Conservation (phyloP, 805 yeast species). For the Candida alai region DNA sequence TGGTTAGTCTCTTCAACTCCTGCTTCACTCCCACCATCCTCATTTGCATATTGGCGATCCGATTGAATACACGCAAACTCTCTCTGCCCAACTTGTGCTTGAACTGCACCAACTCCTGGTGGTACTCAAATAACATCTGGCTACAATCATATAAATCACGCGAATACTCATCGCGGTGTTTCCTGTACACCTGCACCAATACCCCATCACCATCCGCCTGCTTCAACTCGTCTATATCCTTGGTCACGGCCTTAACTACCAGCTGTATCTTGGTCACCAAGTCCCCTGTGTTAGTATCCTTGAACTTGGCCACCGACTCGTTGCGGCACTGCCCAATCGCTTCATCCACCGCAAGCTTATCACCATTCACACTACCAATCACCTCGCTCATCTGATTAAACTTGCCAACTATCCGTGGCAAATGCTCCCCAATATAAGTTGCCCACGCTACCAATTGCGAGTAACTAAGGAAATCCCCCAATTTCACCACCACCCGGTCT, state of each 20-base stretch:
- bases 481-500: slow-evolving; percentile 20
- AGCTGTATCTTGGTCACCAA: slow-evolving; percentile 8
- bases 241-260: slow-evolving; percentile 2
- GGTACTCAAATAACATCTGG: slow-evolving; percentile 28
- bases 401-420: slow-evolving; percentile 28
- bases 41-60: slow-evolving; percentile 36
- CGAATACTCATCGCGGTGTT: slow-evolving; percentile 14
- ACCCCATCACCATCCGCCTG: slow-evolving; percentile 5
- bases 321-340: slow-evolving; percentile 40
- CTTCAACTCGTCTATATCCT: slow-evolving; percentile 14
- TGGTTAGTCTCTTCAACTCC: slow-evolving; percentile 24
- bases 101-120: slow-evolving; percentile 30
- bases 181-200: slow-evolving; percentile 21
- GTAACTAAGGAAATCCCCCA: slow-evolving; percentile 32
- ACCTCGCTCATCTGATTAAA: slow-evolving; percentile 30
- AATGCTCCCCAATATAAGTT: slow-evolving; percentile 17
- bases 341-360: slow-evolving; percentile 33
- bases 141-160: slow-evolving; percentile 31
- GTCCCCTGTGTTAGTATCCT: slow-evolving; percentile 16
- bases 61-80: slow-evolving; percentile 24
- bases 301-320: slow-evolving; percentile 30
- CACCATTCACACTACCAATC: slow-evolving; percentile 35
- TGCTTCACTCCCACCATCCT: slow-evolving; percentile 30
- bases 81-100: slow-evolving; percentile 20
- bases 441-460: slow-evolving; percentile 28